Conservation (phyloP, 179 eudicot species). For the Nepenthes alata region DNA sequence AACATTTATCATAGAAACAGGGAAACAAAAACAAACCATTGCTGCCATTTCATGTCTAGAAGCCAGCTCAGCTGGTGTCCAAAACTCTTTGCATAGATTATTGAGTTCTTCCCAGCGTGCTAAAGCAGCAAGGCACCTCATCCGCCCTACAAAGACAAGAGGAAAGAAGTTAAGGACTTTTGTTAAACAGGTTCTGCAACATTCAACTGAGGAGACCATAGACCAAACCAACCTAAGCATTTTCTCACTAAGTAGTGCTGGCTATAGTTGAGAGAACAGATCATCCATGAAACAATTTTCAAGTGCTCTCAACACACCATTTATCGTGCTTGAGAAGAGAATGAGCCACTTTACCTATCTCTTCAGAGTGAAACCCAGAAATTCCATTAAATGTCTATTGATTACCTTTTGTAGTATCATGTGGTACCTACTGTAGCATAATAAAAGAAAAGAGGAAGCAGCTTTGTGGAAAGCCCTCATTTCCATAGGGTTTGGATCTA, state of each 20-base stretch:
- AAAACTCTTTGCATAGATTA: slow-evolving; percentile 76
- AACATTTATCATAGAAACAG: background rate
- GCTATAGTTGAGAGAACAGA: too few species aligned
- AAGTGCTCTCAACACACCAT: background rate
- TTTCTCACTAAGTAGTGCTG: too few species aligned
- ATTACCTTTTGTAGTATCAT: too few species aligned
- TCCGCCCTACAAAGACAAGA: slow-evolving; percentile 38
- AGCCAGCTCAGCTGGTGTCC: slow-evolving; percentile 96
- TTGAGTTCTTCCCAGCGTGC: slow-evolving; percentile 99
- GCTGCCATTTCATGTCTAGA: slow-evolving; percentile 98
- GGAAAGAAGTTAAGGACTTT: background rate
- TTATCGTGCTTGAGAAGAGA: background rate
- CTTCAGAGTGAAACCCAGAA: too few species aligned
- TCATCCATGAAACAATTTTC: too few species aligned
- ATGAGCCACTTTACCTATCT: background rate
- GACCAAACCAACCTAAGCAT: too few species aligned
- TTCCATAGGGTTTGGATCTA: too few species aligned
- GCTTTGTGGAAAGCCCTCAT: too few species aligned
- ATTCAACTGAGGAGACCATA: too few species aligned
- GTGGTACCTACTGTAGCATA: too few species aligned
- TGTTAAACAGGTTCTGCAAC: background rate
- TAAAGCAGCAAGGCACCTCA: slow-evolving; percentile 98
- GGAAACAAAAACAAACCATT: slow-evolving; percentile 43
- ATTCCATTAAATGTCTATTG: too few species aligned
- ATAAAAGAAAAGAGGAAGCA: too few species aligned